Conservation (phyloP, 768 basidiomycete species). For the Suillus weaverae region DNA sequence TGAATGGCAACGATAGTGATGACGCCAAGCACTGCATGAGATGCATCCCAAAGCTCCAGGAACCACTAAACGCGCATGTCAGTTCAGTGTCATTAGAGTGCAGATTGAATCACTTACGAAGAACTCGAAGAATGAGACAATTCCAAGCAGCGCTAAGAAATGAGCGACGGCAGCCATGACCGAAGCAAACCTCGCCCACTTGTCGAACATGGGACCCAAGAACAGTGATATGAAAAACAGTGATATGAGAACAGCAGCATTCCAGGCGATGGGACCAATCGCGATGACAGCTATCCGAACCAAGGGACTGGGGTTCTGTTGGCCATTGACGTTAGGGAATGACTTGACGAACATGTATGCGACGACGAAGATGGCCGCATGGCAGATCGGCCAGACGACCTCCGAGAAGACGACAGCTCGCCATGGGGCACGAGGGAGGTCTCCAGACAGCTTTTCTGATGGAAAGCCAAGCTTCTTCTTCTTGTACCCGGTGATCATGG, state of each 20-base stretch:
- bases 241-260: constrained; percentile 80
- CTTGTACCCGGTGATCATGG: constrained; percentile 99
- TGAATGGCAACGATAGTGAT: constrained; percentile 89
- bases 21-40: constrained; percentile 92
- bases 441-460: constrained; percentile 94
- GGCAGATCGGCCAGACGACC: constrained; percentile 75
- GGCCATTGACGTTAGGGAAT: constrained; percentile 68
- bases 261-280: constrained; percentile 93
- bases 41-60: constrained; percentile 95
- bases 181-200: constrained; percentile 85
- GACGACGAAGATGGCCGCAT: constrained; percentile 75
- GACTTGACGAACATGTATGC: constrained; percentile 95
- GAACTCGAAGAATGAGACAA: constrained; percentile 93
- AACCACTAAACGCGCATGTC: constrained; percentile 65
- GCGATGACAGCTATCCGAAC: constrained; percentile 88
- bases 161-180: constrained; percentile 94
- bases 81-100: constrained; percentile 5
- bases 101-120: constrained; percentile 61
- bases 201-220: constrained; percentile 85
- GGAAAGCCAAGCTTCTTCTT: constrained; percentile 98
- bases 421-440: constrained; percentile 92
- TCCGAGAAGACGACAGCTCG: constrained; percentile 80
- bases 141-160: constrained; percentile 73
- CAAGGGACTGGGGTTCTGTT: constrained; percentile 75
- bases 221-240: constrained; percentile 93